Percentiles rank a stretch among this genome's conserved stretches.
Conservation (phyloP, 208 protist genomes). For the Wallacemonas sp. region DNA sequence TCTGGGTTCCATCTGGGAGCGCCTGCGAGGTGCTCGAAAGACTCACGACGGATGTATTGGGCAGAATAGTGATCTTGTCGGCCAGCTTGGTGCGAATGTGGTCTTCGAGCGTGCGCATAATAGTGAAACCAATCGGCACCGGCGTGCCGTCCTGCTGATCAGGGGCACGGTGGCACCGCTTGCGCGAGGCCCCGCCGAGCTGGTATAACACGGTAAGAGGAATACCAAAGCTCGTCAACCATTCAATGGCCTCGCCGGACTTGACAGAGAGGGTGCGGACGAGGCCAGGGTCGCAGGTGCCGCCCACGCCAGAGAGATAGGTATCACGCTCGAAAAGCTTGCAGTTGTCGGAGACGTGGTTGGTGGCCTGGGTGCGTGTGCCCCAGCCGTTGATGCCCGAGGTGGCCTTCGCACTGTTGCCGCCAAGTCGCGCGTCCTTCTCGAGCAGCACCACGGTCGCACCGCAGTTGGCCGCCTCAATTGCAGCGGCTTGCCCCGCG, state of each 20-base stretch:
- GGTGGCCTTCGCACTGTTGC: conserved; percentile 94
- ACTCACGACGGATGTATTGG: conserved; percentile 31
- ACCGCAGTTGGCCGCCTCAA: conserved; percentile 56
- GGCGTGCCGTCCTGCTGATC: conserved; percentile 54
- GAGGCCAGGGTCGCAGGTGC: conserved; percentile 48
- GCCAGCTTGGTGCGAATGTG: conserved; percentile 57
- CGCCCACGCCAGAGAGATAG: conserved; percentile 45
- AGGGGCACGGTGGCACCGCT: conserved; percentile 66
- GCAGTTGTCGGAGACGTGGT: conserved; percentile 38
- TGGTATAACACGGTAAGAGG: conserved; percentile 72
- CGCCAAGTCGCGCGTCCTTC: conserved; percentile 74
- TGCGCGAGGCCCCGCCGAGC: conserved; percentile 71
- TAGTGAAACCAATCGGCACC: conserved; percentile 79
- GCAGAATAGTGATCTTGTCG: conserved; percentile 50
- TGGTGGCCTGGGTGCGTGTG: conserved; percentile 66
- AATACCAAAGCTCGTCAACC: conserved; percentile 65
- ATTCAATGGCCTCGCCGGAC: conserved; percentile 61
- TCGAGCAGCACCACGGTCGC: conserved; percentile 82
- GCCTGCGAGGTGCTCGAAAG: conserved; percentile 35
- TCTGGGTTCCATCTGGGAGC: conserved; percentile 37
- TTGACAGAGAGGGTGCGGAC: conserved; percentile 68
- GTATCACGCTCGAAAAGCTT: conserved; percentile 71
- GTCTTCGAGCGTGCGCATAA: conserved; percentile 68
- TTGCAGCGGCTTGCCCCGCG: conserved; percentile 55
- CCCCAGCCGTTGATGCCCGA: conserved; percentile 92